These are phyloP conservation scores for Salix purpurea DNA, from an alignment of 345 rosid species.

Conservation along the genomic window DNA sequence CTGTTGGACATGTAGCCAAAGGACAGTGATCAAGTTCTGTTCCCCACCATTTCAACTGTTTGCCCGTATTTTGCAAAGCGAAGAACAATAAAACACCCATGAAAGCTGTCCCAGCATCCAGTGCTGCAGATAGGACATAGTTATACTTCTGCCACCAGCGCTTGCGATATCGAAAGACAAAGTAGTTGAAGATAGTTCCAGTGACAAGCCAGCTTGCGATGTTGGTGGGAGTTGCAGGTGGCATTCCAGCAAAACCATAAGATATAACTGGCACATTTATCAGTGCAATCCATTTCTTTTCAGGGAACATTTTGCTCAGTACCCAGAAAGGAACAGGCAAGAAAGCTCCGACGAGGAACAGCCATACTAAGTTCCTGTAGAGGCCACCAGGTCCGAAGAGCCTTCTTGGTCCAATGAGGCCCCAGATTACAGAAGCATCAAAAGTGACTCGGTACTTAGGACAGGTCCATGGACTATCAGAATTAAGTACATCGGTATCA, in stretches of 20 bases:
- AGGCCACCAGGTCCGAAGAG: constrained; percentile 90
- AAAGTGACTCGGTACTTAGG: constrained; percentile 97
- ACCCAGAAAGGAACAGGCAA: constrained; percentile 90
- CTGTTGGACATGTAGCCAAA: constrained; percentile 80
- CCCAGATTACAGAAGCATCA: constrained; percentile 97
- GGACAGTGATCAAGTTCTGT: constrained; percentile 85
- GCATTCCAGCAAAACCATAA: constrained; percentile 98
- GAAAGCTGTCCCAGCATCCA: constrained; percentile 98
- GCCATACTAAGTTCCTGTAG: constrained; percentile 91
- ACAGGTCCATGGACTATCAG: constrained; percentile 98
- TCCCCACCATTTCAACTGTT: constrained; percentile 85
- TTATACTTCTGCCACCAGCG: constrained; percentile 99
- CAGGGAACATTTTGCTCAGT: constrained; percentile 75
- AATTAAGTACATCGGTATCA: constrained; percentile 56
- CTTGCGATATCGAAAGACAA: constrained; percentile 79
- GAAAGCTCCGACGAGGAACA: constrained; percentile 88
- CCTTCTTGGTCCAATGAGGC: constrained; percentile 77
- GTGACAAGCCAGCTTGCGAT: constrained; percentile 95
- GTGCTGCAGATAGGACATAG: constrained; percentile 88
- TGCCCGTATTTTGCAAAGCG: constrained; percentile 68
- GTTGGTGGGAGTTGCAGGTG: constrained; percentile 98
- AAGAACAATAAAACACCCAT: constrained; percentile 94
- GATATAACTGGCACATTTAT: constrained; percentile 94
- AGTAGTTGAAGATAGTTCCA: constrained; percentile 89
- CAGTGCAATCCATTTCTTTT: constrained; percentile 93